These are phyloP conservation scores for Lactarius deliciosus DNA, from an alignment of 768 basidiomycete species.

Conservation along the genomic window DNA sequence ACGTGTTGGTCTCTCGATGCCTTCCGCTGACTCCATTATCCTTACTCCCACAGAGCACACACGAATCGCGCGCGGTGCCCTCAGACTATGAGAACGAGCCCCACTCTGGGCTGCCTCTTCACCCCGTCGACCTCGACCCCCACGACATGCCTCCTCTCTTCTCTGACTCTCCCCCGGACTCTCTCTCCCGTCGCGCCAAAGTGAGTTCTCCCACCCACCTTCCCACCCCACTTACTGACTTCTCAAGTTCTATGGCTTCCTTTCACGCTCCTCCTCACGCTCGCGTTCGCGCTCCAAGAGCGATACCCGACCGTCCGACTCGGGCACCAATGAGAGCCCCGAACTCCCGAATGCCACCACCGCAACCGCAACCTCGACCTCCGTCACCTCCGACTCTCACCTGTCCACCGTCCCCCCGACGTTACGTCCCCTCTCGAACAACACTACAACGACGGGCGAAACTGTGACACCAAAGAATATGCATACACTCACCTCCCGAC, in stretches of 20 bases:
- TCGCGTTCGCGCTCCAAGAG: slow-evolving; percentile 55
- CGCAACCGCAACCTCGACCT: slow-evolving; percentile 24
- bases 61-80: slow-evolving; percentile 29
- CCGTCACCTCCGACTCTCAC: slow-evolving; percentile 30
- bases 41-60: slow-evolving; percentile 29
- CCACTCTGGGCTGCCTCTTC: slow-evolving; percentile 16
- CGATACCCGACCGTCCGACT: slow-evolving; percentile 24
- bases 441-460: slow-evolving; percentile 59
- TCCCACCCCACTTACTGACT: not conserved
- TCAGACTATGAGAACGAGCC: slow-evolving; percentile 31
- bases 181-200: slow-evolving; percentile 24
- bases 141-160: slow-evolving; percentile 28
- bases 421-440: slow-evolving; percentile 61
- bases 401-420: slow-evolving; percentile 34
- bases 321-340: slow-evolving; percentile 32
- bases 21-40: slow-evolving; percentile 9
- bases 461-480: slow-evolving; percentile 49
- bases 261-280: slow-evolving; percentile 47
- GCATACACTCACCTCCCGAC: slow-evolving; percentile 27
- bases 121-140: slow-evolving; percentile 27
- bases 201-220: slow-evolving; percentile 12
- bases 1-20: slow-evolving; percentile 14
- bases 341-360: slow-evolving; percentile 29
- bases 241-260: slow-evolving; percentile 58
- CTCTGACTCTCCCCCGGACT: slow-evolving; percentile 15